Evolutionary conservation across 2,329 filamentous ascomycete genomes (phyloP), one percentile per base, ranked within the genome.

Genomic region (Phialocephala sp.): DNA sequence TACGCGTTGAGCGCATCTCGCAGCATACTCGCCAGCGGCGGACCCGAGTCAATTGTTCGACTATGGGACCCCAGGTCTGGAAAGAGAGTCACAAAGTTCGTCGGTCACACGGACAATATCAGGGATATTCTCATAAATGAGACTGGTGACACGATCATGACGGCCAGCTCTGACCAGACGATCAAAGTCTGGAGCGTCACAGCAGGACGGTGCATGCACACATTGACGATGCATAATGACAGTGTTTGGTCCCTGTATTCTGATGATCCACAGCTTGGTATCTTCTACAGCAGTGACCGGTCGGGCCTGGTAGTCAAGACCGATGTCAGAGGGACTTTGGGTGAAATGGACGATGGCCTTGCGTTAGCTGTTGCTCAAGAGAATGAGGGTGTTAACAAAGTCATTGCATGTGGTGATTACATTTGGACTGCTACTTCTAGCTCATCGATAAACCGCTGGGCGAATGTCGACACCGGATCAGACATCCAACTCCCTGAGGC

Each of bases 181-280:
- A 90, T 99, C 81, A 99, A 99, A 81, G 88, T 98, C 65, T 99
- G 95, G 95, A 97, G 94, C 71, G 89, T 98, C 72, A 95, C 92
- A 12, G 94, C 93, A 24, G 95, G 95, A 63, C 87, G 95, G 72
- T 99, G 95, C 83, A 94, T 98, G 90, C 93, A 97, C 79, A 99
- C 95, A 0, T 86, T 99, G 72, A 97, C 94, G 62, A 99, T 99
- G 95, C 95, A 99, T 80, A 97, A 97, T 76, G 93, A 97, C 76
- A 97, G 94, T 76, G 92, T 99, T 24, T 99, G 95, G 95, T 96
- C 93, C 1, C 83, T 99, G 24, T 97, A 91, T 78, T 97, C 95
- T 0, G 89, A 94, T 62, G 88, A 97, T 72, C 93, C 94, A 0
- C 86, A 91, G 65, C 85, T 99, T 4, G 90, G 90, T 11, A 87